phyloP scores from a whole-genome alignment of 768 basidiomycete species.

The Galerina marginata region DNA sequence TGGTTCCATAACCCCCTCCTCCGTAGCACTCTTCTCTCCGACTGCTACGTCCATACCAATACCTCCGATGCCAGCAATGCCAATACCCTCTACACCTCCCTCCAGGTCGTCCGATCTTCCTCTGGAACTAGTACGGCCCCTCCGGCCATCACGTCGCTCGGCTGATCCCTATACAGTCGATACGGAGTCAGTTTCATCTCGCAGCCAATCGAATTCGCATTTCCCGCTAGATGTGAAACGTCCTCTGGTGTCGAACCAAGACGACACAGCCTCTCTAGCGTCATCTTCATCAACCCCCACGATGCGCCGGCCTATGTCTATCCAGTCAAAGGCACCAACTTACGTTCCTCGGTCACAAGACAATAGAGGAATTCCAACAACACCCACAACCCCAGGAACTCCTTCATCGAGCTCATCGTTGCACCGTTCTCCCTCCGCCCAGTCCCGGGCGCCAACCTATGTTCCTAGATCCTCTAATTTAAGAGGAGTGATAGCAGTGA shows the following conservation, averaged over 20 bases:
- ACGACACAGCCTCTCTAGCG: slow-evolving; percentile 2
- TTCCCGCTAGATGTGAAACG: slow-evolving; percentile 18
- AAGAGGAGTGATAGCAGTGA: slow-evolving; percentile 14
- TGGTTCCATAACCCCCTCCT: slow-evolving; percentile 13
- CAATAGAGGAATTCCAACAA: no score
- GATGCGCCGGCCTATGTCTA: neutral
- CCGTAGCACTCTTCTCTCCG: slow-evolving; percentile 8
- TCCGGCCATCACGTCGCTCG: neutral
- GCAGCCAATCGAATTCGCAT: slow-evolving; percentile 3
- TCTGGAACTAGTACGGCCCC: slow-evolving; percentile 15
- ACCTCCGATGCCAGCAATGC: slow-evolving; percentile 11
- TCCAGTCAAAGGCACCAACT: neutral
- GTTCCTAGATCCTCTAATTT: slow-evolving; percentile 19
- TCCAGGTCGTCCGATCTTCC: slow-evolving; percentile 10
- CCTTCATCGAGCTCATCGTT: slow-evolving; percentile 17
- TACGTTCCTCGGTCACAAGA: no score
- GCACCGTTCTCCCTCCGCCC: slow-evolving; percentile 15
- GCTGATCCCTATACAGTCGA: slow-evolving; percentile 15
- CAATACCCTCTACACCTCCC: slow-evolving; percentile 15
- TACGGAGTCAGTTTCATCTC: slow-evolving; percentile 11
- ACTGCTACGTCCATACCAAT: slow-evolving; percentile 9
- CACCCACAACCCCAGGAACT: no score
- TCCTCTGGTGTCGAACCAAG: slow-evolving; percentile 11
- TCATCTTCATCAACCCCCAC: slow-evolving; percentile 1
- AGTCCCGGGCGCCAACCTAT: slow-evolving; percentile 26